Evolutionary conservation across 1,139 yeast genomes (phyloP).

Genomic region (Kodamaea fungicola): DNA sequence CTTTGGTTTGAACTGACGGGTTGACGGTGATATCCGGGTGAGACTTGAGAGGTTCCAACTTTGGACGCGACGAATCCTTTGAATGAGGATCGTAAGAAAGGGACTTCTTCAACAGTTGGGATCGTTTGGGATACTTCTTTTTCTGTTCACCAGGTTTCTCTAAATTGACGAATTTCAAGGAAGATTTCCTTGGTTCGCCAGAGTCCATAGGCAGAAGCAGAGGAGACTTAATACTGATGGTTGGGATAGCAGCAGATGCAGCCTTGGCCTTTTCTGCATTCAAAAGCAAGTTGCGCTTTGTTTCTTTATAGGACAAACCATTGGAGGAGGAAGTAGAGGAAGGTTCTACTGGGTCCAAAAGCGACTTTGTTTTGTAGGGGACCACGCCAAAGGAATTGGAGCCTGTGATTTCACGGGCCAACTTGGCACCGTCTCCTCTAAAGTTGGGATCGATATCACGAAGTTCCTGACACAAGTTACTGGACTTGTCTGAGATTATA

Average conservation of each 20-base stretch:
- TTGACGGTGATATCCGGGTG: conserved; percentile 34
- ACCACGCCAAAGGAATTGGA: conserved; percentile 38
- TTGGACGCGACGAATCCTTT: conserved; percentile 8
- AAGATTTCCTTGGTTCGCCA: conserved; percentile 7
- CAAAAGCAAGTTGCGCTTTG: conserved; percentile 26
- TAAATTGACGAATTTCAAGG: conserved; percentile 25
- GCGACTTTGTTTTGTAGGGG: conserved; percentile 43
- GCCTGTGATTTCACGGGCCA: conserved; percentile 47
- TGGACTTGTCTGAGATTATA: conserved; percentile 38
- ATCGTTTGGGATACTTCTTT: not conserved
- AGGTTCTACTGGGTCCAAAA: conserved; percentile 31
- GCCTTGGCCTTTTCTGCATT: conserved; percentile 5
- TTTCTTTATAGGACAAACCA: conserved; percentile 35
- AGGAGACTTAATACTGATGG: conserved; percentile 10
- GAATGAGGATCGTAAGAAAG: conserved; percentile 23
- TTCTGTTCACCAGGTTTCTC: conserved; percentile 8
- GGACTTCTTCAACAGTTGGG: conserved; percentile 22
- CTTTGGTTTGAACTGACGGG: conserved; percentile 5
- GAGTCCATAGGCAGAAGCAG: conserved; percentile 1
- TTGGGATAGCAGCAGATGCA: conserved; percentile 9
- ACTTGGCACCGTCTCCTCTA: conserved; percentile 41
- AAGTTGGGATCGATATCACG: conserved; percentile 39
- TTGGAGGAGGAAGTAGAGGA: conserved; percentile 11
- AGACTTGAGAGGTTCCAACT: conserved; percentile 34
- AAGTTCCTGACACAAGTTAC: conserved; percentile 35